Conservation (phyloP, 257 asterid species). For the Solanum tarapatanum region DNA sequence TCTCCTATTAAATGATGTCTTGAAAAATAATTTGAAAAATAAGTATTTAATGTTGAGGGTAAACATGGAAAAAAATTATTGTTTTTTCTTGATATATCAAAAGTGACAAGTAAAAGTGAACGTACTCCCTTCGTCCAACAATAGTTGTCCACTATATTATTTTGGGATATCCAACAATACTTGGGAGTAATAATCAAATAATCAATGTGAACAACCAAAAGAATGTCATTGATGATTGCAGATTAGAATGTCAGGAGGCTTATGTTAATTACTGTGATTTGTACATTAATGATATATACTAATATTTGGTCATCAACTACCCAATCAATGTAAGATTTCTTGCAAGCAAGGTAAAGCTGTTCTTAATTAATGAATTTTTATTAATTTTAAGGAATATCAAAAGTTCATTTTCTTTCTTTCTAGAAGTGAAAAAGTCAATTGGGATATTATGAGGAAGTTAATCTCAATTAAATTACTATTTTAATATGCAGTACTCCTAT, state of each 20-base stretch:
- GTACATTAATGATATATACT: background rate
- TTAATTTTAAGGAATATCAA: background rate
- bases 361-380: background rate
- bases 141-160: no score
- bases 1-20: no score
- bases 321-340: background rate
- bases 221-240: background rate
- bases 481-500: no score
- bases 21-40: no score
- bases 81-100: no score
- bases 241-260: background rate
- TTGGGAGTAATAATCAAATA: no score
- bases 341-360: background rate
- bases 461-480: background rate
- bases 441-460: background rate
- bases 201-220: background rate
- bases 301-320: background rate
- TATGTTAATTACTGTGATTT: constrained; percentile 7
- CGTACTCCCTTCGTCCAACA: no score
- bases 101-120: no score
- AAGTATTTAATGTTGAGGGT: no score
- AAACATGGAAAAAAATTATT: no score
- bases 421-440: background rate
- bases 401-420: background rate
- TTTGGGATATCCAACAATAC: no score